Evolutionary conservation across 129 eudicot genomes (phyloP).

Genomic region (Rutidosis leptorrhynchoides): DNA sequence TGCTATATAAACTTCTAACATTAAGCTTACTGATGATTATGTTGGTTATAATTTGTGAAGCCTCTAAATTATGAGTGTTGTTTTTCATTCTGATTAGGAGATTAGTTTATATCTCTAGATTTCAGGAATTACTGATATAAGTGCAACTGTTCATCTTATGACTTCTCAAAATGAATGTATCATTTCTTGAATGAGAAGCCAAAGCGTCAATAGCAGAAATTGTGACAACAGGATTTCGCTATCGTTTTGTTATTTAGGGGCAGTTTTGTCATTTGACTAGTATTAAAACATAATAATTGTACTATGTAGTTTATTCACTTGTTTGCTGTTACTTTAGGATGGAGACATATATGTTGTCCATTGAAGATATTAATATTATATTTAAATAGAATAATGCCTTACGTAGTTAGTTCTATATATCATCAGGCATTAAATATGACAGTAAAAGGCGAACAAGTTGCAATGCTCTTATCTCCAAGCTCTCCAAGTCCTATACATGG

Average conservation of each 20-base stretch:
- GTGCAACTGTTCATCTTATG: background rate
- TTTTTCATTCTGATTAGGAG: background rate
- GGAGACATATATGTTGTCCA: background rate
- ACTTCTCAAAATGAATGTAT: background rate
- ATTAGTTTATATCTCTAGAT: background rate
- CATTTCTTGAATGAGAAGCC: background rate
- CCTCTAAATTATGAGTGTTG: background rate
- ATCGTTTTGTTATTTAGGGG: background rate
- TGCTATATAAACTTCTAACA: background rate
- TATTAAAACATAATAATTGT: background rate
- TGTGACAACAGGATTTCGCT: background rate
- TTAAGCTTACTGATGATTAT: background rate
- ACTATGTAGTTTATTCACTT: slow-evolving; percentile 2
- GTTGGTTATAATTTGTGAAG: background rate
- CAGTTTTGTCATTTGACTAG: background rate
- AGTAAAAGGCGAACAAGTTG: slow-evolving; percentile 78
- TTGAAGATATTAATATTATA: background rate
- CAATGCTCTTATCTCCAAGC: slow-evolving; percentile 77
- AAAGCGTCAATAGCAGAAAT: background rate
- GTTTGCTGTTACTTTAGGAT: slow-evolving; percentile 7
- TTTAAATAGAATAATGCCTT: slow-evolving; percentile 1
- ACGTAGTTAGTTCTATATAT: slow-evolving; percentile 1
- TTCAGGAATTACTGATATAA: slow-evolving; percentile 1
- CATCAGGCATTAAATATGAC: slow-evolving; percentile 54
- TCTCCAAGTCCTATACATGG: slow-evolving; percentile 47